A percentile compares a stretch with the other conserved stretches of the same genome.
Conservation (phyloP, 371 early-diverging fungal genomes). For the Mucor indicus region DNA sequence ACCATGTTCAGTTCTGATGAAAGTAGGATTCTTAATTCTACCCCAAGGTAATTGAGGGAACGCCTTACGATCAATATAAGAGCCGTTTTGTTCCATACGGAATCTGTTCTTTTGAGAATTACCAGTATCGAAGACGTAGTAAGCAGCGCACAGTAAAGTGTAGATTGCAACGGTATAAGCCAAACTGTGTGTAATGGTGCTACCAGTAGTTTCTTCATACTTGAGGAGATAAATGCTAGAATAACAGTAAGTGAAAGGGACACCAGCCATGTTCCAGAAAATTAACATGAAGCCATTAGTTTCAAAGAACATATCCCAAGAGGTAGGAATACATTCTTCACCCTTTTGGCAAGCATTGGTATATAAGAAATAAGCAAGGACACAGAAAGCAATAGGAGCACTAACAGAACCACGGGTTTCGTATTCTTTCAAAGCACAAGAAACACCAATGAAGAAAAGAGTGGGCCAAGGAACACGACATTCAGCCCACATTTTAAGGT, state of each 20-base stretch:
- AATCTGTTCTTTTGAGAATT: conserved; percentile 91
- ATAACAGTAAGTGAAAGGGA: conserved; percentile 62
- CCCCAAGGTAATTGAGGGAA: conserved; percentile 70
- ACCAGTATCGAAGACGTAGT: conserved; percentile 62
- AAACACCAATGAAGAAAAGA: conserved; percentile 64
- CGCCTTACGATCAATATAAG: conserved; percentile 52
- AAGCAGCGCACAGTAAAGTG: conserved; percentile 34
- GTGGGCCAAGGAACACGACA: conserved; percentile 76
- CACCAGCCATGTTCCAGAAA: conserved; percentile 62
- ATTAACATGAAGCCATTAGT: conserved; percentile 62
- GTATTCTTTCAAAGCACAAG: conserved; percentile 72
- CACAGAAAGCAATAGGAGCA: conserved; percentile 68
- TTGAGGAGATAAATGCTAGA: conserved; percentile 54
- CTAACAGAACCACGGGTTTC: conserved; percentile 58
- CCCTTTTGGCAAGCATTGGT: conserved; percentile 75
- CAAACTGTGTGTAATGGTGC: conserved; percentile 35
- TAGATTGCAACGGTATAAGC: conserved; percentile 42
- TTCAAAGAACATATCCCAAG: conserved; percentile 68
- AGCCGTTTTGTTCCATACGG: conserved; percentile 70
- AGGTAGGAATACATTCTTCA: conserved; percentile 75
- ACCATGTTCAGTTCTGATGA: conserved; percentile 74
- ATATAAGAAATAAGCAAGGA: conserved; percentile 72
- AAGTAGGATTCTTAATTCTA: conserved; percentile 69
- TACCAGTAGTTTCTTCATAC: conserved; percentile 37
- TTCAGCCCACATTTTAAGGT: conserved; percentile 87